phyloP scores from a whole-genome alignment of 192 early-diverging fungal species.

The Coemansia sp. region DNA sequence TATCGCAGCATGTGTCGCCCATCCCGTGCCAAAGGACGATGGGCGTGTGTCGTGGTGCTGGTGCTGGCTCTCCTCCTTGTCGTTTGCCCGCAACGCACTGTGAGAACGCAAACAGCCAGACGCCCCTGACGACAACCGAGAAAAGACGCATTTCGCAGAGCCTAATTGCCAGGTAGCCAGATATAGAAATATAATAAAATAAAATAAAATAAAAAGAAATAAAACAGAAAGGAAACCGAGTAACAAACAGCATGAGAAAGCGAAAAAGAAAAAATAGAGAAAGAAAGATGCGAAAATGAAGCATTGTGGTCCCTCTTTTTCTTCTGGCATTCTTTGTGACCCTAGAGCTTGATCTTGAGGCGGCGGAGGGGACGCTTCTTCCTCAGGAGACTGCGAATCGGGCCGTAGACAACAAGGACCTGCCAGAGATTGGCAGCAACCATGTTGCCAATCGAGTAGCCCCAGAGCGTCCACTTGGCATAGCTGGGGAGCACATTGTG shows the following conservation, averaged over 20 bases:
- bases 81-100: not conserved
- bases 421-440: constrained; percentile 41
- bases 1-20: constrained; percentile 82
- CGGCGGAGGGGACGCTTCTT: constrained; percentile 37
- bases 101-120: not conserved
- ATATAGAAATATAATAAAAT: not conserved
- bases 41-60: constrained; percentile 8
- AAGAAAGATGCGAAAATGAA: not conserved
- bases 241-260: not conserved
- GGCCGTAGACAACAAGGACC: constrained; percentile 51
- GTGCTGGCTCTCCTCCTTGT: not conserved
- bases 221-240: not conserved
- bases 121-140: not conserved
- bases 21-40: constrained; percentile 90
- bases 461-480: constrained; percentile 64
- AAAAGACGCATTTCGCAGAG: not conserved
- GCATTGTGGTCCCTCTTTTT: not conserved
- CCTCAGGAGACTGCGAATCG: constrained; percentile 37
- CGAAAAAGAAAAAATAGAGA: not conserved
- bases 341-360: constrained; percentile 49
- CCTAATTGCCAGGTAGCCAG: not conserved
- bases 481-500: constrained; percentile 64
- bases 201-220: not conserved
- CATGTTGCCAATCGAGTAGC: constrained; percentile 49
- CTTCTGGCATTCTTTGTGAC: not conserved